Evolutionary conservation across 805 yeast species (phyloP).

Genomic region (Sugiyamaella marilandica): DNA sequence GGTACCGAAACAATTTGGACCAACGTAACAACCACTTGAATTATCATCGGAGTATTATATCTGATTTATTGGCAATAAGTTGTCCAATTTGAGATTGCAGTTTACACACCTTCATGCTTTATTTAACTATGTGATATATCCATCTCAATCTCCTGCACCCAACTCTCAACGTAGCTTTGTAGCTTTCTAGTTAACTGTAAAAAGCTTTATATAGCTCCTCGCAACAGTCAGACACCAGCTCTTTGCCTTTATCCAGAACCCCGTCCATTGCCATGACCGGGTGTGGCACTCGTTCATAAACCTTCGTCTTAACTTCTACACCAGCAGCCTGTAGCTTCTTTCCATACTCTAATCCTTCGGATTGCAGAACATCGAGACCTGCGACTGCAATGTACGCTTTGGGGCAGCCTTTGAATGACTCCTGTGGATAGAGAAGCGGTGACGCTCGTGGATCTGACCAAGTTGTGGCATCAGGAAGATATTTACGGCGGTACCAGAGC

Average conservation of each 20-base stretch:
- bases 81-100: too few species aligned
- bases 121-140: too few species aligned
- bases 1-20: too few species aligned
- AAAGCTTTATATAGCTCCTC: conserved; percentile 3
- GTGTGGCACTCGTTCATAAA: conserved; percentile 43
- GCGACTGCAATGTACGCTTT: conserved; percentile 34
- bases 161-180: too few species aligned
- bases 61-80: too few species aligned
- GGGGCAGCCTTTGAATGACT: conserved; percentile 32
- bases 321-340: conserved; percentile 38
- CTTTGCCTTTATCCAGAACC: conserved; percentile 21
- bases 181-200: neutral
- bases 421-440: conserved; percentile 39
- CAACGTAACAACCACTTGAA: too few species aligned
- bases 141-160: too few species aligned
- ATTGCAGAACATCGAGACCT: conserved; percentile 41
- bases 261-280: conserved; percentile 45
- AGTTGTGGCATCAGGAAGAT: conserved; percentile 35
- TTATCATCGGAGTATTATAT: too few species aligned
- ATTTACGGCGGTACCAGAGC: conserved; percentile 43
- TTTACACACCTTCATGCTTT: too few species aligned
- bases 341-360: conserved; percentile 42
- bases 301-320: conserved; percentile 6
- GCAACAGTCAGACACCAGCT: conserved; percentile 6
- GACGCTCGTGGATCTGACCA: conserved; percentile 36